A percentile compares a stretch with the other conserved stretches of the same genome.
These are phyloP conservation scores for Botryosphaeria dothidea DNA, from an alignment of 2,329 filamentous ascomycete species.

Conservation along the genomic window DNA sequence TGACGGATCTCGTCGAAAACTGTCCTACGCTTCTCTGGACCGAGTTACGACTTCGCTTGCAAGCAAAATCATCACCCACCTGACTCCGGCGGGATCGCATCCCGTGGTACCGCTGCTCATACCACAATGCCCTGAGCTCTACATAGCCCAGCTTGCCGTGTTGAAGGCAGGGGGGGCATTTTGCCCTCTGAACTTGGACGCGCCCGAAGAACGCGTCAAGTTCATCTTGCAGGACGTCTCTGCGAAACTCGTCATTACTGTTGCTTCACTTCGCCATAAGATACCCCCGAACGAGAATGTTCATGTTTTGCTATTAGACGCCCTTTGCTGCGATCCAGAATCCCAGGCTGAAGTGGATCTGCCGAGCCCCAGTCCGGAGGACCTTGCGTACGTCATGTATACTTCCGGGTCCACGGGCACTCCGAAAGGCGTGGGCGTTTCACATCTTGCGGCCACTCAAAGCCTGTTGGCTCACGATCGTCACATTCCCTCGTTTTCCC, in stretches of 20 bases:
- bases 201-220: conserved; percentile 71
- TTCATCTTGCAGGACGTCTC: conserved; percentile 81
- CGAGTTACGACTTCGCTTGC: conserved; percentile 58
- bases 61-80: conserved; percentile 45
- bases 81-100: conserved; percentile 30
- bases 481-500: conserved; percentile 72
- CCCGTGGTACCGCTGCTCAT: conserved; percentile 73
- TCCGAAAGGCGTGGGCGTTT: conserved; percentile 84
- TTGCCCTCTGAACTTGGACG: conserved; percentile 79
- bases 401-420: conserved; percentile 87
- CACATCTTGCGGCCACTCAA: conserved; percentile 78
- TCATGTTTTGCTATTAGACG: conserved; percentile 46
- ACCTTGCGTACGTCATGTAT: conserved; percentile 87
- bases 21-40: conserved; percentile 68
- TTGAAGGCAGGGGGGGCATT: conserved; percentile 83
- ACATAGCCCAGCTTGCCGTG: conserved; percentile 74
- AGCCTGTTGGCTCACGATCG: conserved; percentile 78
- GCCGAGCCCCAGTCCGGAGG: conserved; percentile 11
- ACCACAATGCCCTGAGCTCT: conserved; percentile 75
- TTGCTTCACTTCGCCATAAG: conserved; percentile 44
- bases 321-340: conserved; percentile 8
- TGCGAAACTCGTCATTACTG: conserved; percentile 69
- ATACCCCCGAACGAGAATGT: conserved; percentile 39
- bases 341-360: not conserved
- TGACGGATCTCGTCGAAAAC: conserved; percentile 45